A percentile compares a stretch with the other conserved stretches of the same genome.
Evolutionary conservation across 352 stramenopile genomes (phyloP).

Genomic region (Globisporangium orthogonon): DNA sequence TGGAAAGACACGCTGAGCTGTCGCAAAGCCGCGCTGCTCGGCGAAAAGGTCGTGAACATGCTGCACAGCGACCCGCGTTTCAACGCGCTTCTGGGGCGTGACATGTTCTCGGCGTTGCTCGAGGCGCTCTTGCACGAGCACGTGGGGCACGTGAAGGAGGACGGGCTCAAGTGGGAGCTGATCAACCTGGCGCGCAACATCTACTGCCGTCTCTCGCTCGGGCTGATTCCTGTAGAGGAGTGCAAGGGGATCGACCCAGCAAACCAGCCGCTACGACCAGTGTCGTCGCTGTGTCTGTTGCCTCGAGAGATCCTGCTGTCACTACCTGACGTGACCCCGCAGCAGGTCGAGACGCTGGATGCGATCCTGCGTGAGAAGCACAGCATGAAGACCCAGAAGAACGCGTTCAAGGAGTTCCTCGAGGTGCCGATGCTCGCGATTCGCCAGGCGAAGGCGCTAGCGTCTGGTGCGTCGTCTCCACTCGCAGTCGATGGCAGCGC

Average conservation of each 20-base stretch:
- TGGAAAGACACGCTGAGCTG: slow-evolving; percentile 76
- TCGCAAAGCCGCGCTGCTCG: slow-evolving; percentile 46
- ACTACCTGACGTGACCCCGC: slow-evolving; percentile 36
- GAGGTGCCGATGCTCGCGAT: slow-evolving; percentile 60
- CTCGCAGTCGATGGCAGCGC: slow-evolving; percentile 22
- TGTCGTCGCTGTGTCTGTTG: slow-evolving; percentile 28
- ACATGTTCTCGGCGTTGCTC: slow-evolving; percentile 57
- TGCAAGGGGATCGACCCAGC: slow-evolving; percentile 79
- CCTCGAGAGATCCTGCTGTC: slow-evolving; percentile 57
- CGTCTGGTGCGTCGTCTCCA: slow-evolving; percentile 21
- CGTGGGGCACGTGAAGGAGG: slow-evolving; percentile 64
- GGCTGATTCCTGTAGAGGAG: slow-evolving; percentile 62
- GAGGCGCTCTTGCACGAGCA: slow-evolving; percentile 50
- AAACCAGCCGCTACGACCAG: slow-evolving; percentile 53
- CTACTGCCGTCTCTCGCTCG: slow-evolving; percentile 64
- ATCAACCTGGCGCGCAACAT: slow-evolving; percentile 83
- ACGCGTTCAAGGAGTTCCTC: slow-evolving; percentile 72
- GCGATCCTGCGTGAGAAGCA: slow-evolving; percentile 56
- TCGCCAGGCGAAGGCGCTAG: slow-evolving; percentile 27
- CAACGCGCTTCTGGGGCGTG: slow-evolving; percentile 38
- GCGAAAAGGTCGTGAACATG: slow-evolving; percentile 60
- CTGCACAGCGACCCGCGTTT: slow-evolving; percentile 34
- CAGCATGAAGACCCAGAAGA: slow-evolving; percentile 81
- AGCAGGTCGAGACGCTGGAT: slow-evolving; percentile 43
- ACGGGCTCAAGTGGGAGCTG: slow-evolving; percentile 78